phyloP scores from a whole-genome alignment of 1,139 yeast genomes.

The Diutina ranongensis region DNA sequence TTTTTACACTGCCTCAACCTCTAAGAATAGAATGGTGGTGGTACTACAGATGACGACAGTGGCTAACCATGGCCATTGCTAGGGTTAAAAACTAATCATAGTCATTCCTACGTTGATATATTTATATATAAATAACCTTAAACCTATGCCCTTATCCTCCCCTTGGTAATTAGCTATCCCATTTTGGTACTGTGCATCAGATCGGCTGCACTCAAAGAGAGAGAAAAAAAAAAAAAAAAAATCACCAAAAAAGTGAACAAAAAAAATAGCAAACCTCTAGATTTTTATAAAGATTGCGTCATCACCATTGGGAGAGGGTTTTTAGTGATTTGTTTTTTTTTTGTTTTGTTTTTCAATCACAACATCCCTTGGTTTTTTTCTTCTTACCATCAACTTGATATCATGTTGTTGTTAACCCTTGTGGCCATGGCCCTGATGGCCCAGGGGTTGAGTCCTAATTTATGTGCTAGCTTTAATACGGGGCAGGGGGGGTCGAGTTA shows the following conservation, averaged over 20 bases:
- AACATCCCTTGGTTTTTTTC: too few species aligned
- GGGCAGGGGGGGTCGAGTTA: constrained; percentile 13
- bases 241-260: not conserved
- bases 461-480: constrained; percentile 39
- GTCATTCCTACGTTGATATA: too few species aligned
- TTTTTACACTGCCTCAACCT: not conserved
- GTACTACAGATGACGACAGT: too few species aligned
- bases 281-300: not conserved
- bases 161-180: constrained; percentile 1
- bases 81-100: too few species aligned
- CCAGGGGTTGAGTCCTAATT: constrained; percentile 11
- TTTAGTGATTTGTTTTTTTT: too few species aligned
- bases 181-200: not conserved
- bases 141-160: not conserved
- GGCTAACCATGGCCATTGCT: too few species aligned
- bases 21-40: not conserved
- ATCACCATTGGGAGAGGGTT: not conserved
- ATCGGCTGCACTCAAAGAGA: not conserved
- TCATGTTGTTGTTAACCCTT: not conserved
- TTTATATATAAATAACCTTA: too few species aligned
- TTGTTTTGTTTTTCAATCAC: too few species aligned
- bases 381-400: not conserved
- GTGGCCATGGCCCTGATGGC: constrained; percentile 3
- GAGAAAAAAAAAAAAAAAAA: too few species aligned
- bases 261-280: constrained; percentile 4